These are phyloP conservation scores for Saccharum officinarum DNA, from an alignment of 176 grass and related monocot genomes.

Conservation along the genomic window DNA sequence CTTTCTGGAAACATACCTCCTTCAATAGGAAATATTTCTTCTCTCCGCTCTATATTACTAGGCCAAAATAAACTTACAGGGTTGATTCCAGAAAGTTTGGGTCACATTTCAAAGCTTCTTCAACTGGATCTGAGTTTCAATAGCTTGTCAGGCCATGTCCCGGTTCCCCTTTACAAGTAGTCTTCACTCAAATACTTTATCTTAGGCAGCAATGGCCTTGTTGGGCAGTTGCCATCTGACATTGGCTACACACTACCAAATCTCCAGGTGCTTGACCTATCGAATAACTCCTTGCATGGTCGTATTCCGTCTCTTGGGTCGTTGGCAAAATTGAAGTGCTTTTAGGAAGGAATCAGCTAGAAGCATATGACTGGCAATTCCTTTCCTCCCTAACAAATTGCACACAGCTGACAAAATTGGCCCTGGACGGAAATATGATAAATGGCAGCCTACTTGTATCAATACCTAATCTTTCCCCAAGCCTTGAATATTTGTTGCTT, in stretches of 20 bases:
- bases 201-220: slow-evolving; percentile 28
- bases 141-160: slow-evolving; percentile 24
- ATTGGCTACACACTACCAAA: slow-evolving; percentile 23
- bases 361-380: slow-evolving; percentile 35
- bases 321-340: background rate
- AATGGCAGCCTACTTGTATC: slow-evolving; percentile 30
- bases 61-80: slow-evolving; percentile 20
- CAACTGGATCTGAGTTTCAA: slow-evolving; percentile 20
- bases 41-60: background rate
- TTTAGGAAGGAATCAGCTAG: slow-evolving; percentile 12
- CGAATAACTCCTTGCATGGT: slow-evolving; percentile 20
- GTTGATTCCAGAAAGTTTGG: background rate
- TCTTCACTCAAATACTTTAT: slow-evolving; percentile 4
- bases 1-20: slow-evolving; percentile 31
- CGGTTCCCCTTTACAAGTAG: background rate
- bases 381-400: slow-evolving; percentile 27
- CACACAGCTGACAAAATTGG: slow-evolving; percentile 5
- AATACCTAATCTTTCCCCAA: slow-evolving; percentile 35
- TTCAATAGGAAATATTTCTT: slow-evolving; percentile 34
- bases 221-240: slow-evolving; percentile 13
- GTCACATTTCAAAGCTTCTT: background rate
- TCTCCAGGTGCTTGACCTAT: slow-evolving; percentile 24
- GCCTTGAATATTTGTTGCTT: slow-evolving; percentile 25
- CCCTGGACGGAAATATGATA: slow-evolving; percentile 19
- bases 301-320: slow-evolving; percentile 13